phyloP scores from a whole-genome alignment of 371 early-diverging fungal species.

The Mortierella polycephala region DNA sequence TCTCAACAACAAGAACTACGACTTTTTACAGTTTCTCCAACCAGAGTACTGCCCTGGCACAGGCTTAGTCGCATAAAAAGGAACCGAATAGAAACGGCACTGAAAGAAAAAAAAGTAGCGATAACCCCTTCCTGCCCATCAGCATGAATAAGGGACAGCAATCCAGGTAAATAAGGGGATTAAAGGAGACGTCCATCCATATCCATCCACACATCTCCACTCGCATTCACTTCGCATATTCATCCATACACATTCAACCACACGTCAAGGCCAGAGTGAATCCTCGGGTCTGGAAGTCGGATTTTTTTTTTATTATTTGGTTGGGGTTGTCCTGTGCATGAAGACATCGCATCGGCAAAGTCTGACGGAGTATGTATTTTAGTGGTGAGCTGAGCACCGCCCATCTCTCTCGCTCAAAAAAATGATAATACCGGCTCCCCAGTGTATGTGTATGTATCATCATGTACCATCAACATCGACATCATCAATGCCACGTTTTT shows the following conservation, averaged over 20 bases:
- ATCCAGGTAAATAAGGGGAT: constrained; percentile 11
- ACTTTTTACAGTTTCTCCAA: too few relatives aligned
- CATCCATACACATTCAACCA: background rate
- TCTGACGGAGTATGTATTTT: too few relatives aligned
- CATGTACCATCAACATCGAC: background rate
- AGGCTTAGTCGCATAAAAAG: background rate
- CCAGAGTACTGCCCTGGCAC: background rate
- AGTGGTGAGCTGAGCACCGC: too few relatives aligned
- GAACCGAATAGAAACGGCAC: background rate
- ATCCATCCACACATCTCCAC: too few relatives aligned
- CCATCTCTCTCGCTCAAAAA: too few relatives aligned
- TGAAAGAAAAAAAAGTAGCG: background rate
- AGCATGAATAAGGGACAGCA: constrained; percentile 22
- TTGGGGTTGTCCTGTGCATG: constrained; percentile 16
- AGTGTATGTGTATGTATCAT: background rate
- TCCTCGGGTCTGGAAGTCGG: background rate
- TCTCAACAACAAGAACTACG: too few relatives aligned
- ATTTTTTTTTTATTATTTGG: background rate
- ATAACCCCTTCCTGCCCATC: background rate
- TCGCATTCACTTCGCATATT: background rate
- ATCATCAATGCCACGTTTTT: constrained; percentile 18
- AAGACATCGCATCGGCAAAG: background rate
- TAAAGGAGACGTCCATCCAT: too few relatives aligned
- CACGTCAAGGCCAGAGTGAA: background rate
- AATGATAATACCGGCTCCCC: background rate